Conservation (phyloP, 495 filamentous ascomycete species). For the Penicillium arizonense region DNA sequence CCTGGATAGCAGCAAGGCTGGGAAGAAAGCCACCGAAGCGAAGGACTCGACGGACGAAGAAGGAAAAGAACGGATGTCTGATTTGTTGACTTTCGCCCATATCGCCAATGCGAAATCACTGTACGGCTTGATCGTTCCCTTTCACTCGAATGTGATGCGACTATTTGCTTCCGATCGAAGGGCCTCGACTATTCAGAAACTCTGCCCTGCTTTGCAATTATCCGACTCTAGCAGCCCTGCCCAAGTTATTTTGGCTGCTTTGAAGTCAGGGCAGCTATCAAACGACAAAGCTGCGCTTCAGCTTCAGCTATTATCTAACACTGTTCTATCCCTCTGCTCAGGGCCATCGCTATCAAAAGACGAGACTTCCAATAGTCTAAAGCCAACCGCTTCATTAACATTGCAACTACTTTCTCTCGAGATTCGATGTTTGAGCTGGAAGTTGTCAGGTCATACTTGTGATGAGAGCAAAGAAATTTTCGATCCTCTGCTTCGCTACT, state of each 20-base stretch:
- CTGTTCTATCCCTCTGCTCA: conserved; percentile 62
- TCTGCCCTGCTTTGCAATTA: conserved; percentile 41
- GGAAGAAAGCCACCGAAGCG: conserved; percentile 19
- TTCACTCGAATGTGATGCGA: conserved; percentile 49
- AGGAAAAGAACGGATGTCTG: conserved; percentile 51
- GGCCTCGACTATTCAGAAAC: conserved; percentile 50
- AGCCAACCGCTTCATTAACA: conserved; percentile 57
- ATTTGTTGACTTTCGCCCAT: conserved; percentile 60
- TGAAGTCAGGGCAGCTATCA: conserved; percentile 42
- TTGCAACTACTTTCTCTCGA: conserved; percentile 69
- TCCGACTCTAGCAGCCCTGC: conserved; percentile 60
- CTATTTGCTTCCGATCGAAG: conserved; percentile 43
- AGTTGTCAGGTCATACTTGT: conserved; percentile 63
- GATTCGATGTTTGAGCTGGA: conserved; percentile 68
- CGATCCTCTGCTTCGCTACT: conserved; percentile 64
- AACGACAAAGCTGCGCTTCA: conserved; percentile 64
- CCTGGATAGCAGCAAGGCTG: conserved; percentile 23
- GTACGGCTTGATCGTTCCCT: conserved; percentile 35
- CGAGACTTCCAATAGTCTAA: conserved; percentile 48
- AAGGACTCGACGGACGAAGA: conserved; percentile 28
- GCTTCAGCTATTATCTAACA: conserved; percentile 67
- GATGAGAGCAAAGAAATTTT: conserved; percentile 68
- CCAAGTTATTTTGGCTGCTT: conserved; percentile 55
- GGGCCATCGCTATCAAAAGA: conserved; percentile 16
- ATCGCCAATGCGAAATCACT: conserved; percentile 36